A percentile compares a stretch with the other conserved stretches of the same genome.
Evolutionary conservation across 495 filamentous ascomycete genomes (phyloP).

Genomic region (Podospora fimiseda): DNA sequence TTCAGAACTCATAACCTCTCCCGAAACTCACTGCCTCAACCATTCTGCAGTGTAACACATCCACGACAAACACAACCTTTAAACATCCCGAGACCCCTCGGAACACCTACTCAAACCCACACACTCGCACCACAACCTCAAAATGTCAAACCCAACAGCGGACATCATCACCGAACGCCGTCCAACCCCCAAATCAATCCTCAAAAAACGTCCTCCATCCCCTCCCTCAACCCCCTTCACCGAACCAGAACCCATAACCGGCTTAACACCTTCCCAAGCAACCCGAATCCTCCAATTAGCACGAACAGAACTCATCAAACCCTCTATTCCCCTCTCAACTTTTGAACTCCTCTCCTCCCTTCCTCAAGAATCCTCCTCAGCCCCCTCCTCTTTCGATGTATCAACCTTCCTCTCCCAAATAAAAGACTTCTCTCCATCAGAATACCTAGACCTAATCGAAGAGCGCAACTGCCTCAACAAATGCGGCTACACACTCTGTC

Average conservation of each 20-base stretch:
- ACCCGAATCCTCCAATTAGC: slow-evolving; percentile 63
- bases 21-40: neutral
- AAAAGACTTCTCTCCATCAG: slow-evolving; percentile 66
- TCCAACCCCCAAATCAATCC: slow-evolving; percentile 8
- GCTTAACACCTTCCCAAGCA: slow-evolving; percentile 63
- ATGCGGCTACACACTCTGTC: slow-evolving; percentile 82
- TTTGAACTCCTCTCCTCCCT: slow-evolving; percentile 57
- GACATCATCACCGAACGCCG: neutral
- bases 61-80: too few relatives aligned
- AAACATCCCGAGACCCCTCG: too few relatives aligned
- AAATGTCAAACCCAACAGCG: neutral
- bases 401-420: slow-evolving; percentile 52
- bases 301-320: slow-evolving; percentile 63
- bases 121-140: neutral
- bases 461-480: slow-evolving; percentile 74
- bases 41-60: neutral
- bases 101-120: neutral
- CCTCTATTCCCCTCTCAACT: slow-evolving; percentile 36
- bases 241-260: slow-evolving; percentile 49
- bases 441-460: slow-evolving; percentile 79
- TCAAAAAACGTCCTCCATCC: slow-evolving; percentile 4
- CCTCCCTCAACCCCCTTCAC: neutral
- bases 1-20: neutral
- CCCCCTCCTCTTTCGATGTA: slow-evolving; percentile 52
- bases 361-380: slow-evolving; percentile 50